Percentiles rank a stretch among this genome's conserved stretches.
phyloP scores from a whole-genome alignment of 306 rosid species.

The Dryas drummondii region DNA sequence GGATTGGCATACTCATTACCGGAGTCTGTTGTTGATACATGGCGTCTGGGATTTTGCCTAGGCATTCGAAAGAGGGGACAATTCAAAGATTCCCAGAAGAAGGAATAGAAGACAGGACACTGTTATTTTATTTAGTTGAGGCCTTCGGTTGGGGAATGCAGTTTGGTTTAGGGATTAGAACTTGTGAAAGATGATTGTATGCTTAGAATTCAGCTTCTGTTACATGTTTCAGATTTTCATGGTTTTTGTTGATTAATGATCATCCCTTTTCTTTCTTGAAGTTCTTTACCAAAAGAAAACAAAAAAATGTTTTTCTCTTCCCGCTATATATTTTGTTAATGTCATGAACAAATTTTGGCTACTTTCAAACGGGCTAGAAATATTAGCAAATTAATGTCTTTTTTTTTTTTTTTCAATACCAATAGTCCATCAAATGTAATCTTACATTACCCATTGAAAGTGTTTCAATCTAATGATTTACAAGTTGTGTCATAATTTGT shows the following conservation, averaged over 20 bases:
- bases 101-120: conserved; percentile 34
- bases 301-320: background rate
- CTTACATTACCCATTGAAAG: no score
- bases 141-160: background rate
- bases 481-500: no score
- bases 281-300: background rate
- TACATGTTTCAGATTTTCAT: background rate
- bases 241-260: background rate
- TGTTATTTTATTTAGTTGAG: background rate
- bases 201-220: background rate
- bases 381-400: no score
- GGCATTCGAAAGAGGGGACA: conserved; percentile 82
- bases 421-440: no score
- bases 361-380: no score
- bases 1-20: conserved; percentile 61
- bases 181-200: conserved; percentile 12
- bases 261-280: background rate
- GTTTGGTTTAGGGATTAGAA: conserved; percentile 19
- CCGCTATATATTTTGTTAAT: background rate
- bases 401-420: no score
- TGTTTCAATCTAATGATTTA: no score
- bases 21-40: conserved; percentile 55
- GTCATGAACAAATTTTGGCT: background rate
- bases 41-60: conserved; percentile 75
- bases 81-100: conserved; percentile 64